These are phyloP conservation scores for Suillus americanus DNA, from an alignment of 768 basidiomycete genomes.

Conservation along the genomic window DNA sequence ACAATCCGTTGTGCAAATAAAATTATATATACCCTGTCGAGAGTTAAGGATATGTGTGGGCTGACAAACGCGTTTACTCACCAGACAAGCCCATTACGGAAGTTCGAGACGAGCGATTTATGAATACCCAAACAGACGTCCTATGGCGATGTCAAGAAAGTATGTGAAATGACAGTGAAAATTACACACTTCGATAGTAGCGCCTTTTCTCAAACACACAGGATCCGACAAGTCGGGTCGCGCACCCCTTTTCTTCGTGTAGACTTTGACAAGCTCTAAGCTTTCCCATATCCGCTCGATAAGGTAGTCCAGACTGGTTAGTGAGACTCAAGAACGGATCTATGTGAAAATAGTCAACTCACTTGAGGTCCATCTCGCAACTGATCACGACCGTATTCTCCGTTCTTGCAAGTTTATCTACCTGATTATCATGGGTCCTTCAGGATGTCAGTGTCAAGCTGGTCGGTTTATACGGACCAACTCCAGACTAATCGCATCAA, in stretches of 20 bases:
- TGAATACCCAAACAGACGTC: conserved; percentile 93
- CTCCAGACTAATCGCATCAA: conserved; percentile 85
- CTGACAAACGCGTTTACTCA: conserved; percentile 34
- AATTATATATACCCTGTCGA: conserved; percentile 6
- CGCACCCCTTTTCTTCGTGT: conserved; percentile 96
- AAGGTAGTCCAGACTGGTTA: conserved; percentile 62
- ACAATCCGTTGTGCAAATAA: background rate
- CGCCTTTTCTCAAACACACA: conserved; percentile 85
- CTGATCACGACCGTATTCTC: conserved; percentile 92
- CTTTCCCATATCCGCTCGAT: conserved; percentile 80
- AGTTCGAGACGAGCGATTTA: conserved; percentile 84
- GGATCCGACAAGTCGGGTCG: conserved; percentile 92
- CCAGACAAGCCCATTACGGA: conserved; percentile 95
- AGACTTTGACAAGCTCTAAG: conserved; percentile 83
- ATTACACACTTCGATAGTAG: conserved; percentile 77
- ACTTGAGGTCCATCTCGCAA: conserved; percentile 95
- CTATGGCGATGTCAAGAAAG: conserved; percentile 32
- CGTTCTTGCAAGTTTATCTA: conserved; percentile 80
- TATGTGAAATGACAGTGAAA: background rate
- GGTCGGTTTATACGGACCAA: conserved; percentile 31
- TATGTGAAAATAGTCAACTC: conserved; percentile 17
- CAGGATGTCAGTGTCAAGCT: background rate
- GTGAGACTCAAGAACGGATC: conserved; percentile 11
- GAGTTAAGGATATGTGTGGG: background rate
- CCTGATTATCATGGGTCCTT: conserved; percentile 20